phyloP scores from a whole-genome alignment of 1,284 basidiomycete genomes.

The Ustilago shanxiensis region DNA sequence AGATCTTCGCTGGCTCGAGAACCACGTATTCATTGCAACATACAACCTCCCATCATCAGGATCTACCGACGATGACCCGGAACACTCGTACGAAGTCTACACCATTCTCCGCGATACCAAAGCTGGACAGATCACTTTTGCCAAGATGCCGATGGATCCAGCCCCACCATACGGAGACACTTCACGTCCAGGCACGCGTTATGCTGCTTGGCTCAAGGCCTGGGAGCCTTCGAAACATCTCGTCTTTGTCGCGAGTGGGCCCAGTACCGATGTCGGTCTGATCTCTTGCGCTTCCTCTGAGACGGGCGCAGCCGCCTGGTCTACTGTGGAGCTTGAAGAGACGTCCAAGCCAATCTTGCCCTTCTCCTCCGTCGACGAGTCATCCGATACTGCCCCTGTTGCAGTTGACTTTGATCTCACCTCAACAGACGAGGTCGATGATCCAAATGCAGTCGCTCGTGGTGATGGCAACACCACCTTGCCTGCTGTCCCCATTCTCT shows the following conservation, averaged over 20 bases:
- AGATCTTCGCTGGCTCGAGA: constrained; percentile 78
- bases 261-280: constrained; percentile 81
- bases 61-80: constrained; percentile 55
- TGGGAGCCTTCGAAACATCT: constrained; percentile 79
- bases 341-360: constrained; percentile 79
- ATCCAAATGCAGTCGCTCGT: constrained; percentile 73
- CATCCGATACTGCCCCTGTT: constrained; percentile 80
- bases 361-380: constrained; percentile 75
- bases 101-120: constrained; percentile 78
- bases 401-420: constrained; percentile 81
- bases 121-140: constrained; percentile 73
- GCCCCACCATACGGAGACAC: constrained; percentile 75
- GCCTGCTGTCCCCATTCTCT: constrained; percentile 76
- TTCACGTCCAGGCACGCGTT: constrained; percentile 75
- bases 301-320: constrained; percentile 75
- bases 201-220: constrained; percentile 74
- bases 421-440: constrained; percentile 74
- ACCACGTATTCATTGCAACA: constrained; percentile 79
- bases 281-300: constrained; percentile 72
- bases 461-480: constrained; percentile 72
- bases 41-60: constrained; percentile 73
- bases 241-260: constrained; percentile 79
- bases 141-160: constrained; percentile 73
- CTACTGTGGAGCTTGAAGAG: constrained; percentile 80
- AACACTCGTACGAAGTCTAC: constrained; percentile 75